Conservation (phyloP, 2,329 filamentous ascomycete species). For the Pseudohalonectria lignicola region DNA sequence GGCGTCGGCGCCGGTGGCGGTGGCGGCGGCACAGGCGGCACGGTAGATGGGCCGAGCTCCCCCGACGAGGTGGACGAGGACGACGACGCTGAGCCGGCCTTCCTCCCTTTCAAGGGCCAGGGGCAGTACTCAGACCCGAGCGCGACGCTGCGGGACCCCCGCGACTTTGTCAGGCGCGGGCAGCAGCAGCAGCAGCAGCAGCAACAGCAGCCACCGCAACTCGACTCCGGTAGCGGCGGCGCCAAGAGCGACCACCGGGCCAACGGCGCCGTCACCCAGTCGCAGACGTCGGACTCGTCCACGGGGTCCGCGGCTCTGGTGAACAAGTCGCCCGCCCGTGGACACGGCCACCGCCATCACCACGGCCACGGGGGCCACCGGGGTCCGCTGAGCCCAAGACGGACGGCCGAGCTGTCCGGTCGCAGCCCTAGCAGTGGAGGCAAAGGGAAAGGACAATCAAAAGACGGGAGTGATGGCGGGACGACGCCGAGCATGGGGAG, state of each 20-base stretch:
- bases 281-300: slow-evolving; percentile 54
- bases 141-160: slow-evolving; percentile 38
- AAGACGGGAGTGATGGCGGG: slow-evolving; percentile 52
- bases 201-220: too few species aligned
- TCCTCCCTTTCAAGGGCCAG: slow-evolving; percentile 33
- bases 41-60: slow-evolving; percentile 19
- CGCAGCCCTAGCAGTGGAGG: slow-evolving; percentile 40
- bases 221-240: too few species aligned
- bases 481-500: slow-evolving; percentile 72
- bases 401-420: slow-evolving; percentile 45
- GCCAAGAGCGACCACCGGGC: slow-evolving; percentile 10
- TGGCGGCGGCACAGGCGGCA: slow-evolving; percentile 7
- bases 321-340: slow-evolving; percentile 15
- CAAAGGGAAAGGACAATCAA: slow-evolving; percentile 37
- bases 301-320: slow-evolving; percentile 36
- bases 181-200: background rate
- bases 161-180: slow-evolving; percentile 11
- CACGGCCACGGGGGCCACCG: too few species aligned
- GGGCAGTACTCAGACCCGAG: slow-evolving; percentile 32
- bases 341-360: slow-evolving; percentile 20
- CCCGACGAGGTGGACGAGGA: slow-evolving; percentile 42
- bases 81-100: slow-evolving; percentile 44
- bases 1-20: slow-evolving; percentile 4
- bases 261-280: slow-evolving; percentile 28
- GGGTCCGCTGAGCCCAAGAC: slow-evolving; percentile 45